Conservation (phyloP, 2,329 filamentous ascomycete genomes). For the Fusarium ramigenum region DNA sequence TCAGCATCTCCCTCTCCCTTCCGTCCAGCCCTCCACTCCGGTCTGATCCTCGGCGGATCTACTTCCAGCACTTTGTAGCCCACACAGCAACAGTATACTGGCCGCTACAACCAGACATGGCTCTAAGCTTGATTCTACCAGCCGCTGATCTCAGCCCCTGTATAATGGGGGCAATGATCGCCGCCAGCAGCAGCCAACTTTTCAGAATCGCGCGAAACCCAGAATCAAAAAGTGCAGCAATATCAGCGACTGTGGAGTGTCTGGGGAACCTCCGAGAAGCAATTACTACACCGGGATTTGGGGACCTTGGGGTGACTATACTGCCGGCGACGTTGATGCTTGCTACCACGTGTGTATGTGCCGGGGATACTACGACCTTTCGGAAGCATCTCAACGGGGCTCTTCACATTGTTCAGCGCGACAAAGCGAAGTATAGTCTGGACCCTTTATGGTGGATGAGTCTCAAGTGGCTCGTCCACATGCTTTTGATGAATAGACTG, state of each 20-base stretch:
- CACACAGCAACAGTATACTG: conserved; percentile 10
- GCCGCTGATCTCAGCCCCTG: conserved; percentile 4
- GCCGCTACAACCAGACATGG: background rate
- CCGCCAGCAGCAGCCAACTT: conserved; percentile 8
- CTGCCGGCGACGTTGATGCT: conserved; percentile 6
- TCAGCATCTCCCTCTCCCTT: background rate
- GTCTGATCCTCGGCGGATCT: background rate
- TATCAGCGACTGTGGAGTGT: conserved; percentile 1
- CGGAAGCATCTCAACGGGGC: conserved; percentile 8
- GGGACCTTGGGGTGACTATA: background rate
- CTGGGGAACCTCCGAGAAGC: background rate
- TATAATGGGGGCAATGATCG: conserved; percentile 8
- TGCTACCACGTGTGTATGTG: conserved; percentile 14
- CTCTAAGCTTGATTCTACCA: conserved; percentile 1
- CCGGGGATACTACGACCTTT: background rate
- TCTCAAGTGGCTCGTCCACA: conserved; percentile 6
- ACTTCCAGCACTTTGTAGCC: conserved; percentile 10
- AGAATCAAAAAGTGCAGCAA: background rate
- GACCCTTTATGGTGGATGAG: conserved; percentile 9
- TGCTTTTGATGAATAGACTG: conserved; percentile 11
- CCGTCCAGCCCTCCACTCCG: background rate
- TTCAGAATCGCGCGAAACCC: background rate
- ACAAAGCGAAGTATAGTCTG: background rate
- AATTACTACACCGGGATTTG: background rate
- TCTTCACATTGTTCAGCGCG: background rate